Conservation (phyloP, 2,329 filamentous ascomycete species). For the Fusarium liriodendri region DNA sequence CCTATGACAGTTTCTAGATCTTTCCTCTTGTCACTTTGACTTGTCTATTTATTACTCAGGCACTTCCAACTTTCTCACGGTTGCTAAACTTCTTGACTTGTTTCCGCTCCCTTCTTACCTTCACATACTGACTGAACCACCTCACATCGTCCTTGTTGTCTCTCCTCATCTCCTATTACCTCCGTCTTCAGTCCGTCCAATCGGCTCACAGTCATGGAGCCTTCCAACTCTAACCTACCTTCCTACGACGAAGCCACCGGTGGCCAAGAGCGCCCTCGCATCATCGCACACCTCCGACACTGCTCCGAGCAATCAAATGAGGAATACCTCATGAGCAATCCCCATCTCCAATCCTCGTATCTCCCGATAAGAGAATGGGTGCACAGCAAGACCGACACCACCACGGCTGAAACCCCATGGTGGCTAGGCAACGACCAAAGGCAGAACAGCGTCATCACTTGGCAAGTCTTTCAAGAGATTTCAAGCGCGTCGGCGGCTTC, state of each 20-base stretch:
- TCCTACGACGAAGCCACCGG: background rate
- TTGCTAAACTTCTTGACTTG: background rate
- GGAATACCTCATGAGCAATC: background rate
- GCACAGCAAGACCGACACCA: background rate
- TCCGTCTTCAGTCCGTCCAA: background rate
- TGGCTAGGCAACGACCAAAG: background rate
- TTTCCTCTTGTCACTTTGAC: background rate
- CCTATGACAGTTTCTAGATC: background rate
- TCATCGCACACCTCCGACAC: background rate
- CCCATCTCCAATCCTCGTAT: background rate
- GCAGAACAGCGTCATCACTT: background rate
- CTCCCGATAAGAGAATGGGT: background rate
- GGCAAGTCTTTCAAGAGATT: background rate
- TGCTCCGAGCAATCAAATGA: background rate
- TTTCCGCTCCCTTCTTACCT: background rate
- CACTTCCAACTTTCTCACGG: background rate
- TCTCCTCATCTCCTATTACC: background rate
- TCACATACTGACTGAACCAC: background rate
- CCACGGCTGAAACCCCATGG: background rate
- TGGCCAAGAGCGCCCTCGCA: background rate
- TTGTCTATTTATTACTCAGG: background rate
- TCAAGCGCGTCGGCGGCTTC: background rate
- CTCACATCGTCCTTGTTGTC: background rate
- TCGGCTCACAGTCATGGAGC: background rate
- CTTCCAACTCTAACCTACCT: background rate